Base-by-base conservation (phyloP, 495 filamentous ascomycete genomes). In the Aspergillus affinis region DNA sequence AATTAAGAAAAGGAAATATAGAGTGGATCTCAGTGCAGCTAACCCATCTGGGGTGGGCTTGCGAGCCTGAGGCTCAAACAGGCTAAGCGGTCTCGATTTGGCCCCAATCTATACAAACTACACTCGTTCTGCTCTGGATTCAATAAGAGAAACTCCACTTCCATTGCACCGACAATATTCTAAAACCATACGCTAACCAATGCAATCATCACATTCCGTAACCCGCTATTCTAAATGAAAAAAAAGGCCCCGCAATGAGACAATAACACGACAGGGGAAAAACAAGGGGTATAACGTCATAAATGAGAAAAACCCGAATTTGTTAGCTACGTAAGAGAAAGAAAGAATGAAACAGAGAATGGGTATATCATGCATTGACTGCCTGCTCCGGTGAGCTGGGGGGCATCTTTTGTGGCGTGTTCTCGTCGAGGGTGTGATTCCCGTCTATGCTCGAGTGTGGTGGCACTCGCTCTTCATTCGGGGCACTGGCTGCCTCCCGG, bases 351-450 rank as follows among this genome's bases (percentile, higher is more conserved):
- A 44, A 62, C 29, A 47, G 50, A 51, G 46, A 50, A 20, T 30
- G 48, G 20, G 19, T 51, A 50, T 21, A 30, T 66, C 55, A 71
- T 56, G 65, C 68, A 51, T 64, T 61, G 4, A 71, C 64, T 45
- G 68, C 58, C 46, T 71, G 67, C 41, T 65, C 56, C n/a, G 65
- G 62, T 12, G 60, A 46, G 23, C 65, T 67, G 8, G 48, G 49
- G 36, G 59, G 59, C 44, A 68, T 23, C 20, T 51, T 61, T 29
- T 64, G 50, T 17, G 62, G 48, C 20, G 19, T 60, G 45, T 30
- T 51, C 32, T 67, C 49, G 4, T 61, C 54, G 23, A 57, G 23
- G 20, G 44, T 19, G 44, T 26, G 36, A 19, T 48, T 30, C 13
- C 48, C 52, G 17, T 30, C 44, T 44, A 48, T 18, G n/a, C 46